Percentiles rank a stretch among this genome's conserved stretches.
Evolutionary conservation across 768 basidiomycete species (phyloP).

Genomic region (Leccinum incarnatum): DNA sequence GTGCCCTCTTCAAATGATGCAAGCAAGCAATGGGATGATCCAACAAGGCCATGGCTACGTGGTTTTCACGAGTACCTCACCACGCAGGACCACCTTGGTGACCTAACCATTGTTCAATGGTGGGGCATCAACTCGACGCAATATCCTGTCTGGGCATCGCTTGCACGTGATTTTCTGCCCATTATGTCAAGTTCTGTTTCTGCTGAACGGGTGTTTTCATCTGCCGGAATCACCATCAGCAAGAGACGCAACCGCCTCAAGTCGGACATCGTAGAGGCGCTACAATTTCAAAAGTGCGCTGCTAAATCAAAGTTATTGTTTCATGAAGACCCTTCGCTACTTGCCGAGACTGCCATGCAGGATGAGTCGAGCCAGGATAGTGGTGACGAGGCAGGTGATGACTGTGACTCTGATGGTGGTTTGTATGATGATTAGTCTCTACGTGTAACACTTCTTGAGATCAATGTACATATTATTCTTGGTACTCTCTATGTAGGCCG

Average conservation of each 20-base stretch:
- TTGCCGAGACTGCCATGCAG: not conserved
- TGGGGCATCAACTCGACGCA: not conserved
- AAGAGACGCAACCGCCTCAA: not conserved
- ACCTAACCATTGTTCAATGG: not conserved
- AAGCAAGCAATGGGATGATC: not conserved
- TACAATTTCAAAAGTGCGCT: not conserved
- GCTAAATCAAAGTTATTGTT: not conserved
- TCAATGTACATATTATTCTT: not conserved
- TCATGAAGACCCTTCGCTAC: not conserved
- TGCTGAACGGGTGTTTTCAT: not conserved
- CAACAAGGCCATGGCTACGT: not conserved
- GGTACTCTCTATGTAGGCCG: too few species aligned
- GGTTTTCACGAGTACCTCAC: not conserved
- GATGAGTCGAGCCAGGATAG: not conserved
- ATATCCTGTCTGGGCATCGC: not conserved
- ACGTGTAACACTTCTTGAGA: too few species aligned
- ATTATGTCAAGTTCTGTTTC: not conserved
- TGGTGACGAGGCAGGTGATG: not conserved
- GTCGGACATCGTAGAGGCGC: not conserved
- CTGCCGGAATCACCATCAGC: not conserved
- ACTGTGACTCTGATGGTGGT: not conserved
- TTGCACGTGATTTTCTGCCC: not conserved
- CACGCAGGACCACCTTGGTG: not conserved
- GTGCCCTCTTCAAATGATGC: not conserved
- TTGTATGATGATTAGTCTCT: not conserved